Evolutionary conservation across 2,329 filamentous ascomycete genomes (phyloP), one percentile per base, ranked within the genome.

Genomic region (Verticillium tricorpus): DNA sequence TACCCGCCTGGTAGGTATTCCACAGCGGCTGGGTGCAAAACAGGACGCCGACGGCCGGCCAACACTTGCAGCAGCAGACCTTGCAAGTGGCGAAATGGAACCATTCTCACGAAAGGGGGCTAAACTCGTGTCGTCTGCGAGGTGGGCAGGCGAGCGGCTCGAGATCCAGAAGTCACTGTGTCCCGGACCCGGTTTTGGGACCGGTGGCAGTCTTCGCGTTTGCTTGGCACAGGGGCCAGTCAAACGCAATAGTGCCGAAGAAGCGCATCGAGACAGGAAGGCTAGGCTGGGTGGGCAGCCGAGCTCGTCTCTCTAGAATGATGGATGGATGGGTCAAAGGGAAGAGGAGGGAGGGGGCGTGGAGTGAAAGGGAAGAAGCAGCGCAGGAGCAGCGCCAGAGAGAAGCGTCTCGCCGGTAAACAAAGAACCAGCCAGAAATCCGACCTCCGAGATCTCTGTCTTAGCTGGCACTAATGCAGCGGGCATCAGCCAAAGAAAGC

Each of bases 21-120:
- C 19, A n/a, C 19, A n/a, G 45, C 19, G 45, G 45, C 45, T 50
- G 45, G 45, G 45, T 50, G 45, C 45, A 50, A 22, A 50, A 11
- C 45, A 50, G n/a, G 45, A n/a, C 45, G 45, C 45, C 45, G 45
- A 22, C 19, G 45, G 19, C 45, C 45, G 45, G 19, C 45, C 45
- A 35, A 19, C 45, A 50, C n/a, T 50, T 50, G 45, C 45, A 50
- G 45, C n/a, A 50, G 45, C 45, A 50, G 45, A 50, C 45, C 45
- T 50, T 50, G 45, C 45, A 50, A 73, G 77, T 79, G 77, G 77
- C 77, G 73, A 78, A 76, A 77, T 73, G 73, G 71, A 74, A 74
- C 74, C 73, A 69, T 67, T 69, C 67, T 70, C 70, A 57, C 19
- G 28, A 71, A 68, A 68, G 54, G 57, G 39, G 37, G 71, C 74